Base-by-base conservation (phyloP, 768 basidiomycete species). In the Hysterangium stoloniferum region DNA sequence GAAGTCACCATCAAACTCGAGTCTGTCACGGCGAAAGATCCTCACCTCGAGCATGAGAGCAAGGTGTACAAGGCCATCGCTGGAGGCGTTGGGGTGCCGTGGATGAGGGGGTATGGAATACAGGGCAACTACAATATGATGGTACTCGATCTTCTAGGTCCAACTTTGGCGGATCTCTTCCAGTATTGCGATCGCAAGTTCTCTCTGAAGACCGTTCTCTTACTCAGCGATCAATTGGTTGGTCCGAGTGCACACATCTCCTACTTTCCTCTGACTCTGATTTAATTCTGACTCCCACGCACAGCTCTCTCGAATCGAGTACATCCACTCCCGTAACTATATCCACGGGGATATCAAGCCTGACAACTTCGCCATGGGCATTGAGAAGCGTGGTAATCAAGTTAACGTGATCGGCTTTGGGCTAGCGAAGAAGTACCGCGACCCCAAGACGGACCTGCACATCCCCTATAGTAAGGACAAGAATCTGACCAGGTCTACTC, bases 391-490 rank as follows among this genome's bases (percentile, higher is more conserved):
- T 59, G 95, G 96, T 57, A 99, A 98, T 65, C 96, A 99, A 69
- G 96, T 99, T 72, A 99, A 99, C 61, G 89, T 97, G 58, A 90
- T 51, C 65, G 93, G 95, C 64, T 96, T 96, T 50, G 92, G 96
- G 74, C 79, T 99, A 40, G 96, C 96, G 25, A 99, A 98, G 80
- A 99, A 99, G 76, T 99, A 94, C 79, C 82, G 96, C 55, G 96
- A 99, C 72, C 94, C 96, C 27, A 98, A 97, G 83, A 99, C 96
- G 53, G 95, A 98, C 65, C 81, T 99, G 32, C 96, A 99, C 68
- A 99, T 99, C 59, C 96, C 96, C 7, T 99, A 99, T 78, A 79
- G 95, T 60, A 96, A 99, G 83, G 98, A 99, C 81, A 99, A 99
- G 88, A 99, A 98, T 65, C 69, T 99, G 60, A 99, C 95, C 1